phyloP scores from a whole-genome alignment of 306 rosid genomes.

The Acacia acuminata region DNA sequence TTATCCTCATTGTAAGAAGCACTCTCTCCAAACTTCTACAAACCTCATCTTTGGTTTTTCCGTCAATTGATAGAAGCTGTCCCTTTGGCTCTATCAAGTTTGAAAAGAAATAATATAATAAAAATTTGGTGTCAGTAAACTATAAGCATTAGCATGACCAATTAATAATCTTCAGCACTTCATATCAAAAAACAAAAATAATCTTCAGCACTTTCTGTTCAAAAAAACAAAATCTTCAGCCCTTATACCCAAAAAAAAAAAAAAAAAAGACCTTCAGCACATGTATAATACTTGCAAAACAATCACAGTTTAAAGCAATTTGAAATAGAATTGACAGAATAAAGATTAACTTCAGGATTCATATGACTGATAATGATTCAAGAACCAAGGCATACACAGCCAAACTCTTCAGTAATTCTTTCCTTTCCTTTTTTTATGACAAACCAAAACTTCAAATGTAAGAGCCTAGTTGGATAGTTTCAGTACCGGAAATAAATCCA shows the following conservation, averaged over 20 bases:
- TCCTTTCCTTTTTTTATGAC: background rate
- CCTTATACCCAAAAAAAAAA: no score
- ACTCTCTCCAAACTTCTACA: conserved; percentile 90
- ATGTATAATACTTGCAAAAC: conserved; percentile 16
- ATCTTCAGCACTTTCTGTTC: background rate
- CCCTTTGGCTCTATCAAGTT: conserved; percentile 88
- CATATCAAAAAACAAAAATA: background rate
- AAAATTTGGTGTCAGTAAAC: conserved; percentile 11
- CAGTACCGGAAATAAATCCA: background rate
- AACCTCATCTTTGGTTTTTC: conserved; percentile 90
- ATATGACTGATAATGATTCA: background rate
- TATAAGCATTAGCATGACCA: background rate
- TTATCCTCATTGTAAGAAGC: conserved; percentile 85
- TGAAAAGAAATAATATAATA: conserved; percentile 18
- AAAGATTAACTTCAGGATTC: background rate
- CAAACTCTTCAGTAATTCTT: background rate
- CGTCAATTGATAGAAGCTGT: conserved; percentile 89
- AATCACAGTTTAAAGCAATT: conserved; percentile 13
- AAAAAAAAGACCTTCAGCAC: background rate
- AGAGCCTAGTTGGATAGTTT: background rate
- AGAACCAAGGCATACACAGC: background rate
- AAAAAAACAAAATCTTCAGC: no score
- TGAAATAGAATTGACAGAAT: background rate
- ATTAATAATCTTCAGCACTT: conserved; percentile 21
- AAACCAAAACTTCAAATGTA: background rate